phyloP scores from a whole-genome alignment of 2,329 filamentous ascomycete species.

The Cucurbitaria berberidis region DNA sequence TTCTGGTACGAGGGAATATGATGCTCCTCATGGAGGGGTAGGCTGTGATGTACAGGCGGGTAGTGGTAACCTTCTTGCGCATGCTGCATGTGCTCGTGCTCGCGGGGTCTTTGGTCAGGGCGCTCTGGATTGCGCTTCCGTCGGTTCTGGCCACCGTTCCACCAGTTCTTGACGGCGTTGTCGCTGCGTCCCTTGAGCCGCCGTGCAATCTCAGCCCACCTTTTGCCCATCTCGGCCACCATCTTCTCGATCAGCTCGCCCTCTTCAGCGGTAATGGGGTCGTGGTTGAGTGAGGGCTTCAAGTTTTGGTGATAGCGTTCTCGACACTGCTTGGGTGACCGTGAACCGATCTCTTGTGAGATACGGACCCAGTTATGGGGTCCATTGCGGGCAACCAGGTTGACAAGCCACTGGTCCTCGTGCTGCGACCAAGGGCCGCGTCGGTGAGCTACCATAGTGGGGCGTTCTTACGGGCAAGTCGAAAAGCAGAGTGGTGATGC shows the following conservation, averaged over 20 bases:
- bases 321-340: conserved; percentile 92
- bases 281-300: conserved; percentile 78
- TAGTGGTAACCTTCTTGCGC: conserved; percentile 43
- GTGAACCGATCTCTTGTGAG: conserved; percentile 73
- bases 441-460: conserved; percentile 62
- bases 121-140: conserved; percentile 57
- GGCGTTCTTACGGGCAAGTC: conserved; percentile 5
- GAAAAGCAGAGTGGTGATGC: not conserved
- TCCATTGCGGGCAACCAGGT: conserved; percentile 73
- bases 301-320: conserved; percentile 95
- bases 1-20: conserved; percentile 35
- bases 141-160: conserved; percentile 91
- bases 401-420: conserved; percentile 74
- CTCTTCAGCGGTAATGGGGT: conserved; percentile 80
- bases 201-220: conserved; percentile 92
- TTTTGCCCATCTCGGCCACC: conserved; percentile 79
- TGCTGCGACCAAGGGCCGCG: conserved; percentile 83
- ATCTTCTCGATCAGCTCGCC: conserved; percentile 75
- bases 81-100: conserved; percentile 40
- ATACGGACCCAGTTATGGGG: conserved; percentile 91
- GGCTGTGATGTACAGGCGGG: conserved; percentile 24
- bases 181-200: conserved; percentile 84
- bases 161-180: conserved; percentile 98
- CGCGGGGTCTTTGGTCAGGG: conserved; percentile 32
- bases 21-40: conserved; percentile 36